phyloP scores from a whole-genome alignment of 495 filamentous ascomycete genomes.

The Schizothecium vesticola region DNA sequence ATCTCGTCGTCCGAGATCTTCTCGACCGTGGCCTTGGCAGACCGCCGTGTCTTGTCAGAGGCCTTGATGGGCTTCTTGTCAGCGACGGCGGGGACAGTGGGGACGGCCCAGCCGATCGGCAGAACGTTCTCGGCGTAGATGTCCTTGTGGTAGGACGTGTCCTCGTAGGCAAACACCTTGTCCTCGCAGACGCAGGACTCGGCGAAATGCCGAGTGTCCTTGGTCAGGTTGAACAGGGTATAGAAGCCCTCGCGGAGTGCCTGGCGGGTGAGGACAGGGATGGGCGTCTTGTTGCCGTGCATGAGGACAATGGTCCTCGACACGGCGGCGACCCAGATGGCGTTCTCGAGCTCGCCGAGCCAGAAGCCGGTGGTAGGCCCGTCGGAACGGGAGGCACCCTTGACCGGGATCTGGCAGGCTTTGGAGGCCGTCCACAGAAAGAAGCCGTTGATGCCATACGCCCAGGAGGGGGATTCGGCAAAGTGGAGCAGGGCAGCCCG shows the following conservation, averaged over 20 bases:
- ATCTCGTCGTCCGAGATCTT: not conserved
- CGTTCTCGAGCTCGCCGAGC: not conserved
- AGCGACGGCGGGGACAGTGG: no score
- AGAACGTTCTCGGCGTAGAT: not conserved
- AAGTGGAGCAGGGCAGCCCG: not conserved
- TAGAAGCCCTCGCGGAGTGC: not conserved
- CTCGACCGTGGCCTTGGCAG: no score
- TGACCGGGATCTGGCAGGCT: not conserved
- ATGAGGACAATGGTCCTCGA: not conserved
- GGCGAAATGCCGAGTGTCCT: not conserved
- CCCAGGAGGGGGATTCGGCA: not conserved
- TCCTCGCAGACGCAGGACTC: not conserved
- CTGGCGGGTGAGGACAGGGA: not conserved
- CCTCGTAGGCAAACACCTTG: not conserved
- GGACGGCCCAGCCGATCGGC: not conserved
- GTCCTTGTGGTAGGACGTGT: not conserved
- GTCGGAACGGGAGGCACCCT: not conserved
- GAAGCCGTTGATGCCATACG: not conserved
- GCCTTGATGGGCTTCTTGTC: no score
- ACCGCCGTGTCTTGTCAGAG: no score
- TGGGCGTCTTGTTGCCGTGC: not conserved
- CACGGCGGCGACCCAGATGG: not conserved
- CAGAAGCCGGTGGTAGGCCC: not conserved
- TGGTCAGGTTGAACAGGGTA: not conserved
- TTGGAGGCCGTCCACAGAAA: not conserved